Conservation (phyloP, 441 rosid species). For the Euphorbia celastroides region DNA sequence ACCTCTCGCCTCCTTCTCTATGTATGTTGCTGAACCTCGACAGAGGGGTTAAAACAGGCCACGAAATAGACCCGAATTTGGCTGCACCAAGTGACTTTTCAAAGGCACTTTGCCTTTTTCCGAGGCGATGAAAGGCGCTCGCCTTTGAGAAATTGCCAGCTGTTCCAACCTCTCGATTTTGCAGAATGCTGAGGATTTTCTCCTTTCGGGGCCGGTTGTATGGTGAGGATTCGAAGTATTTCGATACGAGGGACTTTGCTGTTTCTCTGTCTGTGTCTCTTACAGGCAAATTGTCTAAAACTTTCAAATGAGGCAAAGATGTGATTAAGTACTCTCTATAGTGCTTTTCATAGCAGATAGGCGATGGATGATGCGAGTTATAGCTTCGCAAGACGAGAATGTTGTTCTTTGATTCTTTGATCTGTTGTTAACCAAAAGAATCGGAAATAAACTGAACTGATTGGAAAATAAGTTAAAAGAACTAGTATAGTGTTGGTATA, state of each 20-base stretch:
- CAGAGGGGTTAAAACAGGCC: slow-evolving; percentile 71
- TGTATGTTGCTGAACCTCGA: slow-evolving; percentile 26
- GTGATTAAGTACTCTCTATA: slow-evolving; percentile 77
- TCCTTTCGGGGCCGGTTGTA: slow-evolving; percentile 62
- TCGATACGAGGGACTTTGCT: slow-evolving; percentile 44
- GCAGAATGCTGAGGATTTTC: slow-evolving; percentile 55
- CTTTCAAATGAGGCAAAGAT: slow-evolving; percentile 65
- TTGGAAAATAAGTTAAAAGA: too few species aligned
- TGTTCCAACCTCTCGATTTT: slow-evolving; percentile 66
- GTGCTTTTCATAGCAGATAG: slow-evolving; percentile 83
- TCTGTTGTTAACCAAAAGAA: too few species aligned
- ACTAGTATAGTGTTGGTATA: too few species aligned
- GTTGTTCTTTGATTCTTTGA: slow-evolving; percentile 16
- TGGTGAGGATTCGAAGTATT: slow-evolving; percentile 67
- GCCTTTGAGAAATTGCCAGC: slow-evolving; percentile 29
- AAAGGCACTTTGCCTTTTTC: slow-evolving; percentile 51
- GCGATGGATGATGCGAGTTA: slow-evolving; percentile 53
- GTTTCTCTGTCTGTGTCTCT: slow-evolving; percentile 61
- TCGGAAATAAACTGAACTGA: too few species aligned
- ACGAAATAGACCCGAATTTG: slow-evolving; percentile 69
- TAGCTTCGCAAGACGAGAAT: slow-evolving; percentile 21
- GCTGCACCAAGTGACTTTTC: slow-evolving; percentile 79
- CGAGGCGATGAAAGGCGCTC: slow-evolving; percentile 21
- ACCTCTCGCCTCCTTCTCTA: slow-evolving; percentile 40
- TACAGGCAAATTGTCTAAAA: slow-evolving; percentile 65